Evolutionary conservation across 2,329 filamentous ascomycete genomes (phyloP).

Genomic region (Verticillium zaregamsianum): DNA sequence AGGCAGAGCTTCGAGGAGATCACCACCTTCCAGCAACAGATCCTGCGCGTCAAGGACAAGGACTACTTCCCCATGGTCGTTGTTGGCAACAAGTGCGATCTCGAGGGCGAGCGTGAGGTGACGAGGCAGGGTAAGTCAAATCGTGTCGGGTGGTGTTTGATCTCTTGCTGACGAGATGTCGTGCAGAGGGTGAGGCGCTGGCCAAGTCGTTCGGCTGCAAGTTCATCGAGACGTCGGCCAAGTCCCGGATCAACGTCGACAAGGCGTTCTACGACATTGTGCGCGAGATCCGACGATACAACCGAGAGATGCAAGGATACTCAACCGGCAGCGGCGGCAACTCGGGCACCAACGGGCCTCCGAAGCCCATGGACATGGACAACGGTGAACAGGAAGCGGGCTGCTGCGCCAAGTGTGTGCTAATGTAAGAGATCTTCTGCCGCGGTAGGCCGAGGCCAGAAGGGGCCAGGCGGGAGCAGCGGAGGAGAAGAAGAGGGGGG

Average conservation of each 20-base stretch:
- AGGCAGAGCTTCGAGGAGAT: constrained; percentile 98
- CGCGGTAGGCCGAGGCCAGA: background rate
- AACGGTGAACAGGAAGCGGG: constrained; percentile 64
- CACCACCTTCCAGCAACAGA: constrained; percentile 97
- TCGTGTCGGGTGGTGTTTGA: background rate
- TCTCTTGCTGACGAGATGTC: background rate
- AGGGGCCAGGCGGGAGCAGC: background rate
- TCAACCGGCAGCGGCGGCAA: constrained; percentile 64
- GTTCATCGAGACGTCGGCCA: constrained; percentile 98
- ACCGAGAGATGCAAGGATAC: constrained; percentile 95
- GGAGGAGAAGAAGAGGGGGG: background rate
- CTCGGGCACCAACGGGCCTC: constrained; percentile 56
- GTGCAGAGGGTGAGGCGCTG: constrained; percentile 79
- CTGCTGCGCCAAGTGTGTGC: constrained; percentile 81
- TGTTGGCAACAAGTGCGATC: constrained; percentile 98
- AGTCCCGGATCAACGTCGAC: constrained; percentile 97
- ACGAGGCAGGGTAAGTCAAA: constrained; percentile 74
- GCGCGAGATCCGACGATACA: constrained; percentile 94
- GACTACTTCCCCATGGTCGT: constrained; percentile 99
- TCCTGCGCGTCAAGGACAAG: constrained; percentile 97
- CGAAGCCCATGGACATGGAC: constrained; percentile 75
- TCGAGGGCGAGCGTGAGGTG: constrained; percentile 88
- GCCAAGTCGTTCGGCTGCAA: constrained; percentile 90
- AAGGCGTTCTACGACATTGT: constrained; percentile 98
- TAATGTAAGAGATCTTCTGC: constrained; percentile 62